Evolutionary conservation across 345 rosid species (phyloP).

Genomic region (Euphorbia peplus): DNA sequence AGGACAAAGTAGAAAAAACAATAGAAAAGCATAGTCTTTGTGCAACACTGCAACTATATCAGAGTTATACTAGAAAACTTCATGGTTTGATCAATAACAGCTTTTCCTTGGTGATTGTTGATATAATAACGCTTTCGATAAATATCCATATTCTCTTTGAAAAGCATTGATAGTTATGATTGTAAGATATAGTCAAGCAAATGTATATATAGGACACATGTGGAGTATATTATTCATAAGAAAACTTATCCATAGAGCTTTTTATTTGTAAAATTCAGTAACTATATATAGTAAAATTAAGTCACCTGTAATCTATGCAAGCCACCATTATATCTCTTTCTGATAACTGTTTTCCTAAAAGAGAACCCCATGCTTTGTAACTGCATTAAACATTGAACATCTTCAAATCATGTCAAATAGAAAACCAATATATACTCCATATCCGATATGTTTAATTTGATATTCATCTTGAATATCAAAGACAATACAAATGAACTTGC

Average conservation of each 20-base stretch:
- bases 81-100: not conserved
- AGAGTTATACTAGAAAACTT: not conserved
- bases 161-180: not conserved
- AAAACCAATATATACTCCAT: not conserved
- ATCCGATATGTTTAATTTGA: not conserved
- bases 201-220: not conserved
- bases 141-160: not conserved
- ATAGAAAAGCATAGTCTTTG: not conserved
- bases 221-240: not conserved
- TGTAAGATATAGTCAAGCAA: not conserved
- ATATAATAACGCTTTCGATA: not conserved
- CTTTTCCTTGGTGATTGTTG: not conserved
- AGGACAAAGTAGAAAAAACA: constrained; percentile 2
- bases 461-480: not conserved
- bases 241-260: constrained; percentile 2
- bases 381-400: constrained; percentile 48
- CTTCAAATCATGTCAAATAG: constrained; percentile 17
- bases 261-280: constrained; percentile 1
- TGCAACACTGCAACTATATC: no score
- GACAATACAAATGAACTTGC: not conserved
- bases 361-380: constrained; percentile 98
- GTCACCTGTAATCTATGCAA: constrained; percentile 94
- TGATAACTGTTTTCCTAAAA: constrained; percentile 85
- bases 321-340: constrained; percentile 93
- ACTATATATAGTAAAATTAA: not conserved